Evolutionary conservation across 805 yeast species (phyloP).

Genomic region (Jamesozyma lodderae): DNA sequence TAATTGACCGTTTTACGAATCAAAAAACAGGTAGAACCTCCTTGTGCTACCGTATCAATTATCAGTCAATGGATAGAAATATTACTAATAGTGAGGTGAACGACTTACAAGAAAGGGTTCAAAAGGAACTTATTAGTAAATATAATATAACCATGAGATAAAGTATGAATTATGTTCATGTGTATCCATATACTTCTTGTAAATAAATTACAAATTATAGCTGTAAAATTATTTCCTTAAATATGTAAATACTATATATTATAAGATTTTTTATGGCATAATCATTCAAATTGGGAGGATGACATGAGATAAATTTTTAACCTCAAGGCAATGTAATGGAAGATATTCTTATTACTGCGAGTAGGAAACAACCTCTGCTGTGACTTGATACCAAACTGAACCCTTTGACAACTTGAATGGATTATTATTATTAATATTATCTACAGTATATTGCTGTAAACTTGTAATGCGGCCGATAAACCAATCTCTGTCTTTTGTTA

Average conservation of each 20-base stretch:
- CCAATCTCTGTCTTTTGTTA: conserved; percentile 56
- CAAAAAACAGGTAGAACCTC: conserved; percentile 72
- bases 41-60: conserved; percentile 81
- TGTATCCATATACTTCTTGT: conserved; percentile 2
- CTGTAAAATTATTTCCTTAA: no score
- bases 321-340: neutral
- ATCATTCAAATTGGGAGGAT: no score
- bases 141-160: conserved; percentile 52
- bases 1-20: conserved; percentile 76
- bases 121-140: conserved; percentile 41
- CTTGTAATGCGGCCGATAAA: conserved; percentile 59
- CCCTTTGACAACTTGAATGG: conserved; percentile 62
- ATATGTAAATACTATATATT: no score
- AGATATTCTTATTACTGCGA: conserved; percentile 1
- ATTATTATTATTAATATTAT: conserved; percentile 35
- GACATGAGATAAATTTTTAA: no score
- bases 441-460: conserved; percentile 48
- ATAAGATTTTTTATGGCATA: no score
- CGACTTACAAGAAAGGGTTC: conserved; percentile 55
- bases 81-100: conserved; percentile 82
- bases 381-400: conserved; percentile 53
- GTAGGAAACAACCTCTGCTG: conserved; percentile 33
- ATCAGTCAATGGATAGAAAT: conserved; percentile 93
- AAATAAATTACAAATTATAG: neutral
- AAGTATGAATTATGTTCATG: neutral